Percentiles rank a stretch among this genome's conserved stretches.
Conservation (phyloP, 441 rosid species). For the Arabidopsis hybrid region DNA sequence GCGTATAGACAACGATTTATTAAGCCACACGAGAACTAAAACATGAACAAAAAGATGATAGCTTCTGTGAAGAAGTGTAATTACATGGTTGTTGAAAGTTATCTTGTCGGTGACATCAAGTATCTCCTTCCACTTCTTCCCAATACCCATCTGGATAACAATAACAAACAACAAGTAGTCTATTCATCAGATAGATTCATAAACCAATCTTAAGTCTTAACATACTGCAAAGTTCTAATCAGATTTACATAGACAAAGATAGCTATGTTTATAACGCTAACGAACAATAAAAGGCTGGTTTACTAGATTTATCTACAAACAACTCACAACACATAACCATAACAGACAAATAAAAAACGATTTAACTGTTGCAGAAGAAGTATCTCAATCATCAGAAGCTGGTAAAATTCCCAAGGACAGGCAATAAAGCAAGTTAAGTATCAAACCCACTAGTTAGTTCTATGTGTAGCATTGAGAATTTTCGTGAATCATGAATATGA, state of each 20-base stretch:
- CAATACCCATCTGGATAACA: conserved; percentile 74
- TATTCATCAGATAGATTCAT: conserved; percentile 7
- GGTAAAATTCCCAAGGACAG: not conserved
- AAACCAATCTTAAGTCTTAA: not conserved
- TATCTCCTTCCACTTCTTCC: conserved; percentile 96
- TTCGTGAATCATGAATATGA: too few relatives aligned
- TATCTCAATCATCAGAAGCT: conserved; percentile 21
- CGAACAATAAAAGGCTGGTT: not conserved
- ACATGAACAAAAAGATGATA: conserved; percentile 10
- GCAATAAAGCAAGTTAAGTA: not conserved
- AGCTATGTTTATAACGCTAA: not conserved
- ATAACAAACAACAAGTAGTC: conserved; percentile 9
- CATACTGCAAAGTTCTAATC: conserved; percentile 11
- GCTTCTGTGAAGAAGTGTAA: not conserved
- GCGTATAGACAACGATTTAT: conserved; percentile 35
- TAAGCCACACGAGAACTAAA: not conserved
- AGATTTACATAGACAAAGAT: not conserved
- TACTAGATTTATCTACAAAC: not conserved
- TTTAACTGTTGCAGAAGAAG: not conserved
- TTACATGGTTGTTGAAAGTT: conserved; percentile 76
- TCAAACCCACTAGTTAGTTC: not conserved
- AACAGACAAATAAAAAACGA: not conserved
- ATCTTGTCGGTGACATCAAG: conserved; percentile 79
- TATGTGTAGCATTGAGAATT: not conserved
- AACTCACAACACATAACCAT: not conserved